Evolutionary conservation across 345 rosid species (phyloP).

Genomic region (Excoecaria agallocha): DNA sequence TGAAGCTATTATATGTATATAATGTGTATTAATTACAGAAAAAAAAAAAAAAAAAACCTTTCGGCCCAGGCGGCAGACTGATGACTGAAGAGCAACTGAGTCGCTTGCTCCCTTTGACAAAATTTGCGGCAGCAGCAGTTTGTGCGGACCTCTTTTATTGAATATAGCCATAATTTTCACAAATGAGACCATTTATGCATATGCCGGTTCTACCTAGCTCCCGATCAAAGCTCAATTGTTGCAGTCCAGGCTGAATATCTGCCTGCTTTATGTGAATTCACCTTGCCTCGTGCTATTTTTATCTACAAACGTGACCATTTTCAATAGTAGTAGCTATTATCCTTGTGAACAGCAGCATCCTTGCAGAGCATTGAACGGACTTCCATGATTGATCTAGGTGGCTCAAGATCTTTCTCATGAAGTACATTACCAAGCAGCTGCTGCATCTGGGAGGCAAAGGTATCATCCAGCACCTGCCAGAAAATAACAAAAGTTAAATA

Average conservation of each 20-base stretch:
- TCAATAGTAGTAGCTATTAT: constrained; percentile 60
- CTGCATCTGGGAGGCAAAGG: constrained; percentile 94
- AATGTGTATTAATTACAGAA: not conserved
- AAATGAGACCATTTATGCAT: too few relatives aligned
- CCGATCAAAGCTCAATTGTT: too few relatives aligned
- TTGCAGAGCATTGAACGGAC: constrained; percentile 91
- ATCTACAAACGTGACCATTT: not conserved
- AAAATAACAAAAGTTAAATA: not conserved
- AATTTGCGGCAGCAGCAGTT: too few relatives aligned
- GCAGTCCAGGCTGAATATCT: too few relatives aligned
- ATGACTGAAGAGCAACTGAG: too few relatives aligned
- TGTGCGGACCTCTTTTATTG: too few relatives aligned
- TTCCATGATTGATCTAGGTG: constrained; percentile 88
- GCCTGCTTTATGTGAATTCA: too few relatives aligned
- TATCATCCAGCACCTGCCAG: constrained; percentile 82
- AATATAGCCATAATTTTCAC: too few relatives aligned
- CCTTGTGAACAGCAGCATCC: constrained; percentile 71
- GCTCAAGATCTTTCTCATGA: constrained; percentile 83
- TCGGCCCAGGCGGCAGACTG: too few relatives aligned
- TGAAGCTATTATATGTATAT: too few relatives aligned
- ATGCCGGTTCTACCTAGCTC: too few relatives aligned
- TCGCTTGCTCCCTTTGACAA: too few relatives aligned
- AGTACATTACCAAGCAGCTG: constrained; percentile 82
- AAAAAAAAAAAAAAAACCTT: not conserved
- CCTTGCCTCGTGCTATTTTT: not conserved